Percentiles rank a stretch among this genome's conserved stretches.
phyloP scores from a whole-genome alignment of 768 basidiomycete species.

The Pisolithus tinctorius region DNA sequence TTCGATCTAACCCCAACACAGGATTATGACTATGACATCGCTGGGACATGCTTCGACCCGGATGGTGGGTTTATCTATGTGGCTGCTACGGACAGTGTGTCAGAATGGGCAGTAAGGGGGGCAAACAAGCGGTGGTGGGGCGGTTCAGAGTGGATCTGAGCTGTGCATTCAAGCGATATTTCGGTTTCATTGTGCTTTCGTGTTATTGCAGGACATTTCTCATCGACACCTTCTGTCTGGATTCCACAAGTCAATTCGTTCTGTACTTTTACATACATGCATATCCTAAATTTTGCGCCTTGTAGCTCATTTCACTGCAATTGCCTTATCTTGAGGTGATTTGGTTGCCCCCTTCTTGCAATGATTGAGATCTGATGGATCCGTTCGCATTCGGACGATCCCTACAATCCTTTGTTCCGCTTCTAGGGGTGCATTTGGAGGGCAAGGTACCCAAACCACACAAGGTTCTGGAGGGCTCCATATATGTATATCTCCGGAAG shows the following conservation, averaged over 20 bases:
- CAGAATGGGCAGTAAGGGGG: constrained; percentile 71
- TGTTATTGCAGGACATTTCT: not conserved
- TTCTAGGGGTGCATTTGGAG: no score
- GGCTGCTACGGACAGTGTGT: constrained; percentile 56
- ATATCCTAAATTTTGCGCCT: no score
- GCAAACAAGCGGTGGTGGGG: constrained; percentile 72
- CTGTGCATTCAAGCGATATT: not conserved
- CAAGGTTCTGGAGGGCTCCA: no score
- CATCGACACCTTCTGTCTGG: not conserved
- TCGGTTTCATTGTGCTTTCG: not conserved
- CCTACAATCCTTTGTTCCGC: no score
- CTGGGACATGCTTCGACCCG: constrained; percentile 72
- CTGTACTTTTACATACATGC: not conserved
- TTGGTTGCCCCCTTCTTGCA: no score
- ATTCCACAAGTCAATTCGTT: not conserved
- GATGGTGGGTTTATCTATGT: constrained; percentile 61
- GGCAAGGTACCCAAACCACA: no score
- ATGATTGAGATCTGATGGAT: no score
- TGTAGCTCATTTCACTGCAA: no score
- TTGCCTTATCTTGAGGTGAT: no score
- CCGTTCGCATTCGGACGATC: no score
- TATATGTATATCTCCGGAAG: no score
- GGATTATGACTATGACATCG: constrained; percentile 42
- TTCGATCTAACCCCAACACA: not conserved
- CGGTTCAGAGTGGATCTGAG: constrained; percentile 38